A percentile compares a stretch with the other conserved stretches of the same genome.
These are phyloP conservation scores for Usnea hakonensis DNA, from an alignment of 495 filamentous ascomycete species.

Conservation along the genomic window DNA sequence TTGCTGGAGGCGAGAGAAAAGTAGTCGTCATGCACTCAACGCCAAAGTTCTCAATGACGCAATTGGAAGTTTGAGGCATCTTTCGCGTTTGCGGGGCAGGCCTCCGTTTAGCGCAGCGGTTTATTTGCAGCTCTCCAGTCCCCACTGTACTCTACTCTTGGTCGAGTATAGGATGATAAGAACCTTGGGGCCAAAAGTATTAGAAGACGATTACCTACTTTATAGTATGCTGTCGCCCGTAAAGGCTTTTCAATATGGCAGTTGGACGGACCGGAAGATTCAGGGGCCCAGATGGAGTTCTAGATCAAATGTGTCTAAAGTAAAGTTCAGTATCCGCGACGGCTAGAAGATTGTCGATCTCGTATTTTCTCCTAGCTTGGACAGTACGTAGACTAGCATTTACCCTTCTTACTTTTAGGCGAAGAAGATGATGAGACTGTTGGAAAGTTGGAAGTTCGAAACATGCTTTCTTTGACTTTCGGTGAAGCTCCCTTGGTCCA, in stretches of 20 bases:
- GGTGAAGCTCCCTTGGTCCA: background rate
- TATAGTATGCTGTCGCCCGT: background rate
- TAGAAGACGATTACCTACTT: no score
- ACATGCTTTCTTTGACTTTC: background rate
- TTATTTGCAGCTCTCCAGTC: background rate
- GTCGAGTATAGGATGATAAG: no score
- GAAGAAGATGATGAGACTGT: background rate
- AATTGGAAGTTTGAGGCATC: background rate
- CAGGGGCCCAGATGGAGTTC: no score
- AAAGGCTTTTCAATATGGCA: background rate
- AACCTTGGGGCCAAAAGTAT: no score
- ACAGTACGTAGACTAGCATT: background rate
- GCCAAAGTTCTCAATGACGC: conserved; percentile 11
- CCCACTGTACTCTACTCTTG: no score
- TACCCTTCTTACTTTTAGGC: no score
- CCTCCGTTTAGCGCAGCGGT: no score
- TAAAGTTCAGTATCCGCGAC: no score
- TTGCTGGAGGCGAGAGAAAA: background rate
- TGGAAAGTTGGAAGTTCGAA: background rate
- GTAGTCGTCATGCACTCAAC: conserved; percentile 13
- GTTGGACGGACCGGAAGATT: background rate
- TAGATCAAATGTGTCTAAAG: no score
- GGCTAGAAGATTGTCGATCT: background rate
- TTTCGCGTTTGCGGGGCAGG: background rate
- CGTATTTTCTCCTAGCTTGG: background rate